These are phyloP conservation scores for Tuber magnatum DNA, from an alignment of 495 filamentous ascomycete species.

Conservation along the genomic window DNA sequence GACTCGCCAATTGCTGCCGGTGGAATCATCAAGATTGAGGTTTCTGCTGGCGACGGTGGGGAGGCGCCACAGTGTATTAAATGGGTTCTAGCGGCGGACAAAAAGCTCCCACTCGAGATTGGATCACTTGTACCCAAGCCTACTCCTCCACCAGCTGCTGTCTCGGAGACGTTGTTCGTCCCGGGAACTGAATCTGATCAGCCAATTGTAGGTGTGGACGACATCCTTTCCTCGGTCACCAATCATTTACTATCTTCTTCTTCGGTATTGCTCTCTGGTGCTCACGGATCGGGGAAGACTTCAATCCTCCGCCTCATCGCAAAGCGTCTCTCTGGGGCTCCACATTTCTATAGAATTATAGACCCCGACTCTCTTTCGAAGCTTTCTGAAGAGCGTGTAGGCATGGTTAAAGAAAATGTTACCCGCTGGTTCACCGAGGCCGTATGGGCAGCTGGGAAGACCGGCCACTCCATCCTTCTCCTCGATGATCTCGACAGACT, in stretches of 20 bases:
- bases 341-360: conserved; percentile 36
- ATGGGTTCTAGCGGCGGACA: conserved; percentile 74
- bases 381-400: conserved; percentile 76
- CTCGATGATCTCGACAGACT: conserved; percentile 89
- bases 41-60: conserved; percentile 42
- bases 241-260: conserved; percentile 73
- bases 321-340: conserved; percentile 34
- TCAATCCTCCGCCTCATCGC: conserved; percentile 54
- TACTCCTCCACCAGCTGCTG: conserved; percentile 49
- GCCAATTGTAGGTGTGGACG: conserved; percentile 72
- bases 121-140: conserved; percentile 49
- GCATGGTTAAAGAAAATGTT: conserved; percentile 81
- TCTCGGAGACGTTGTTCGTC: conserved; percentile 40
- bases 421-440: conserved; percentile 77
- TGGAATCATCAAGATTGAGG: conserved; percentile 37
- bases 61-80: conserved; percentile 49
- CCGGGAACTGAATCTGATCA: conserved; percentile 17
- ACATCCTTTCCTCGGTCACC: conserved; percentile 60
- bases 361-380: conserved; percentile 37
- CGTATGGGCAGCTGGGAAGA: conserved; percentile 77
- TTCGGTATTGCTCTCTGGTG: conserved; percentile 80
- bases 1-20: conserved; percentile 38
- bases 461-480: conserved; percentile 72
- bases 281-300: conserved; percentile 83
- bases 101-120: conserved; percentile 58